phyloP scores from a whole-genome alignment of 352 stramenopile species.

The Globisporangium cystogenes region DNA sequence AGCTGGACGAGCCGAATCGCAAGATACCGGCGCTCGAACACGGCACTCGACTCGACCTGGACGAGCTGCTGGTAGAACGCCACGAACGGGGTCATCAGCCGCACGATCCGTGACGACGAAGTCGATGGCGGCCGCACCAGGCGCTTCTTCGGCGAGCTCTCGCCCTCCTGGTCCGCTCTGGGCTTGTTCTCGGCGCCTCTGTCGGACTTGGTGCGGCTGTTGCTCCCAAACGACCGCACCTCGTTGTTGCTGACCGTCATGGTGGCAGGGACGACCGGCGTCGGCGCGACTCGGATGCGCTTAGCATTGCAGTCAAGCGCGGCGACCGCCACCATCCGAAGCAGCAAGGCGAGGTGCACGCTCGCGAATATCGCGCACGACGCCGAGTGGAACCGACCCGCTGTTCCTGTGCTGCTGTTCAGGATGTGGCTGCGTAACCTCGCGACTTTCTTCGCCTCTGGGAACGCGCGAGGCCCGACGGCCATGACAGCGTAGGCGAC shows the following conservation, averaged over 20 bases:
- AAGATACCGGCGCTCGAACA: background rate
- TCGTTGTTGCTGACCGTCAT: background rate
- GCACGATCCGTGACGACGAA: background rate
- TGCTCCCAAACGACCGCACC: background rate
- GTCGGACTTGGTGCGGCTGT: background rate
- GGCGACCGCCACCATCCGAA: background rate
- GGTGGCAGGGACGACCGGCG: background rate
- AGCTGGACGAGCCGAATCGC: constrained; percentile 3
- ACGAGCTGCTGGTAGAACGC: background rate
- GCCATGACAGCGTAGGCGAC: background rate
- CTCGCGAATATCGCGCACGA: constrained; percentile 1
- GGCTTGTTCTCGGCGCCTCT: background rate
- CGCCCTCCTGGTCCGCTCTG: background rate
- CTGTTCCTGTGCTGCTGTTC: background rate
- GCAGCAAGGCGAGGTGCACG: background rate
- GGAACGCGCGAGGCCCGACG: background rate
- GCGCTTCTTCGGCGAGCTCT: constrained; percentile 4
- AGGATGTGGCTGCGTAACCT: background rate
- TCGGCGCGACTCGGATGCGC: background rate
- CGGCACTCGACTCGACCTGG: background rate
- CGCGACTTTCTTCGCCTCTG: background rate
- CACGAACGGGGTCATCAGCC: background rate
- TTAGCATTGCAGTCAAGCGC: background rate
- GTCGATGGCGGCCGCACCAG: too few relatives aligned
- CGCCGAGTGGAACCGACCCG: background rate